Evolutionary conservation across 257 asterid species (phyloP), one percentile per base, ranked within the genome.

Genomic region (Henckelia pumila): DNA sequence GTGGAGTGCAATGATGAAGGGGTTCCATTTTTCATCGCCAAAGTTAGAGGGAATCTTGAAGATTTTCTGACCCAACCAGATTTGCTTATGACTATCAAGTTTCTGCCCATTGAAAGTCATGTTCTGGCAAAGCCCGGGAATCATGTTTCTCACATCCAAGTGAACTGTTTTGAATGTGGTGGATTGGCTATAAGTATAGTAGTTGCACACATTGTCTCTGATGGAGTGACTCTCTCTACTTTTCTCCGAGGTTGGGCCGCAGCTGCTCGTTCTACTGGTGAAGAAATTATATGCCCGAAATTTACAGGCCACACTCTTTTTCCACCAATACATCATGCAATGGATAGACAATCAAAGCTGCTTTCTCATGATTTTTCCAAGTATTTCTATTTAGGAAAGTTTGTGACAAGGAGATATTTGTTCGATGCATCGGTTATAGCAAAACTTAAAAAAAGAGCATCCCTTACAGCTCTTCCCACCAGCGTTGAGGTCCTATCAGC

Each of bases 161-260:
- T 73, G n/a, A 77, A 11, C 53, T 8, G 9, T 22, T 73, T 73
- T 8, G 73, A 73, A 16, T 64, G 76, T 19, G 82, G 82, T 14
- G 79, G 79, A 8, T 5, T 69, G 2, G 67, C 69, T 9, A n/a
- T 77, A 11, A 71, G 64, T 0, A 64, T 22, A 2, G 52, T 64
- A 37, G 56, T 73, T 61, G 49, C 28, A 10, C 81, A 72, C 59
- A 23, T 8, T 21, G 29, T 68, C 0, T 69, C 61, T 0, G 81
- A 72, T 21, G 78, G 61, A 1, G n/a, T 28, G 28, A 47, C 75
- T 0, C 17, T 77, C 0, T 32, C 20, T 1, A 28, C 9, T 1
- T 77, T 77, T 24, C 9, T 77, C 1, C 52, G 65, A 7, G 26
- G 60, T 0, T 77, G 81, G 81, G 77, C 72, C 5, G 9, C 47